phyloP scores from a whole-genome alignment of 2,329 filamentous ascomycete genomes.

The Colletotrichum cuscutae region DNA sequence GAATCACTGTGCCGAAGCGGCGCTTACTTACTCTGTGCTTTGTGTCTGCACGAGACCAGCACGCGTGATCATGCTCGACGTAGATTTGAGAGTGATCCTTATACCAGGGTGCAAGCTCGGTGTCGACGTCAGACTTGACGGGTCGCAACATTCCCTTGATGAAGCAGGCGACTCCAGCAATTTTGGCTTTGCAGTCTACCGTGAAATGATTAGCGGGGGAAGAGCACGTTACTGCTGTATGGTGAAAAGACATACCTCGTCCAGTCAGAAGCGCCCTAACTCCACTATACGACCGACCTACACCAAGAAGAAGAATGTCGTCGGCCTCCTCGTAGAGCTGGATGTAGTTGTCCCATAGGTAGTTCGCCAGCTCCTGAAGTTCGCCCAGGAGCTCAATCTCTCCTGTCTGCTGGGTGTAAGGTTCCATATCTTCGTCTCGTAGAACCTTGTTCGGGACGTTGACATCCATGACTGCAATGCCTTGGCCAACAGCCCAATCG shows the following conservation, averaged over 20 bases:
- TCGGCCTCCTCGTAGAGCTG: slow-evolving; percentile 77
- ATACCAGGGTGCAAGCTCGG: slow-evolving; percentile 83
- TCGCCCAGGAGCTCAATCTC: slow-evolving; percentile 65
- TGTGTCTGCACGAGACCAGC: slow-evolving; percentile 75
- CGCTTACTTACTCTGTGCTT: slow-evolving; percentile 68
- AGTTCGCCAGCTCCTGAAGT: slow-evolving; percentile 80
- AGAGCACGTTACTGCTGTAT: not conserved
- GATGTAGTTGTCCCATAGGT: slow-evolving; percentile 97
- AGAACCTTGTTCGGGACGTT: slow-evolving; percentile 87
- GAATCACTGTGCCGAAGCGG: slow-evolving; percentile 68
- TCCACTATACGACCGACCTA: slow-evolving; percentile 89
- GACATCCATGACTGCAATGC: slow-evolving; percentile 88
- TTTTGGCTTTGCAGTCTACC: slow-evolving; percentile 71
- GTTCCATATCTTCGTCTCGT: slow-evolving; percentile 64
- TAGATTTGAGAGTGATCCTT: slow-evolving; percentile 83
- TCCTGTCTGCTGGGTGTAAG: slow-evolving; percentile 55
- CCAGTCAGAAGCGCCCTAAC: slow-evolving; percentile 84
- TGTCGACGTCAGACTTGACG: slow-evolving; percentile 81
- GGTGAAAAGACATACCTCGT: slow-evolving; percentile 65
- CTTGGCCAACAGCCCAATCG: slow-evolving; percentile 81
- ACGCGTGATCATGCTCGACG: slow-evolving; percentile 78
- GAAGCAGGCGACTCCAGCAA: slow-evolving; percentile 83
- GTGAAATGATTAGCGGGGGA: not conserved
- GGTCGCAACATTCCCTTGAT: slow-evolving; percentile 81
- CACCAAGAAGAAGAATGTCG: slow-evolving; percentile 85